Base-by-base conservation (phyloP, 129 eudicot species). In the Glebionis coronaria region DNA sequence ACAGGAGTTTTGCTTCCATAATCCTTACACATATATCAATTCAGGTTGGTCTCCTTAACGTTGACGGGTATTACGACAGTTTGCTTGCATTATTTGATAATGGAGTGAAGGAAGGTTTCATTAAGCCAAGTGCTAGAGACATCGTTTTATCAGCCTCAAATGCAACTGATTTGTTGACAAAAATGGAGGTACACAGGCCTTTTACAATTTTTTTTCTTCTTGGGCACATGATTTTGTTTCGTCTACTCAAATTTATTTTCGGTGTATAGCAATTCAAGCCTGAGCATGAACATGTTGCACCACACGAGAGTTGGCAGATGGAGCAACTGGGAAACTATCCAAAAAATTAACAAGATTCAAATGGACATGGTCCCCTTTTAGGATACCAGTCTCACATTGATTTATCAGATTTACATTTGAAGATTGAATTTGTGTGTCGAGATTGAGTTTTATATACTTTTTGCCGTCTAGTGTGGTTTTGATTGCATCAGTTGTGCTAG, bases 101-200 rank as follows among this genome's bases (percentile, higher is more conserved):
- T 25, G 98, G 98, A 57, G 98, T 92, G 12, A 81, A 92, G 54
- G 98, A 92, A 92, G 98, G 98, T 54, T 92, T 92, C 78, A 92
- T 92, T 52, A 88, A 83, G 78, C 90, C 85, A 38, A 49, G 71
- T 73, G 96, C 91, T 68, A 81, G 98, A 53, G 69, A 78, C 70
- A 92, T 92, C 38, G 88, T 92, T 62, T 58, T 92, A 66, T 86
- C 98, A 2, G 96, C 98, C 66, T 76, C 91, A 28, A 88, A 84
- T 61, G 95, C 96, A 70, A 44, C 55, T 18, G 98, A 92, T 72
- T 85, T 92, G 65, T 65, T 92, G 51, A 70, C 78, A 66, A 78
- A 79, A 56, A 92, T 92, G 96, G 98, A 92, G 98, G 98, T 92
- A 77, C 66, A 46, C 0, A 15, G 3, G 3, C 44, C 12, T 14